Percentiles rank a stretch among this genome's conserved stretches.
Evolutionary conservation across 768 basidiomycete genomes (phyloP).

Genomic region (Rhodosporidiobolus sp.): DNA sequence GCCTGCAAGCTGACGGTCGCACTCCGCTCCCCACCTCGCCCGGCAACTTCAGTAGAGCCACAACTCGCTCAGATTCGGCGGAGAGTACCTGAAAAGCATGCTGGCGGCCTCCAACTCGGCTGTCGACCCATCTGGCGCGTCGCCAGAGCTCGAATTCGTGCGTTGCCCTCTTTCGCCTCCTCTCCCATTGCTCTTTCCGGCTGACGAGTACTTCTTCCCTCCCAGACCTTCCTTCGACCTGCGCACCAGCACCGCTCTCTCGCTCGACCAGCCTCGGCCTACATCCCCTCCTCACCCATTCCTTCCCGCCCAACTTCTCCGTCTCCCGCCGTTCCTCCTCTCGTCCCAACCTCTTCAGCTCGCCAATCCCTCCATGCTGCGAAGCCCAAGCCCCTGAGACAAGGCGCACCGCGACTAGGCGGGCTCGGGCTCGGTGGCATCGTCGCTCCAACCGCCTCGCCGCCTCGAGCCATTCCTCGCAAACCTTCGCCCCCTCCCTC

Average conservation of each 20-base stretch:
- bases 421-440: constrained; percentile 29
- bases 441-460: background rate
- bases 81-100: too few relatives aligned
- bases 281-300: background rate
- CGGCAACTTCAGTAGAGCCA: too few relatives aligned
- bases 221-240: constrained; percentile 18
- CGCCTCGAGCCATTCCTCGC: background rate
- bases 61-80: too few relatives aligned
- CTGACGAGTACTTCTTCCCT: background rate
- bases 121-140: background rate
- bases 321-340: background rate
- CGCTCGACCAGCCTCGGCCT: constrained; percentile 14
- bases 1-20: too few relatives aligned
- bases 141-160: constrained; percentile 20
- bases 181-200: fast-evolving
- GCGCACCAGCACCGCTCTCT: constrained; percentile 3
- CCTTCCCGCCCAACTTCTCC: constrained; percentile 17
- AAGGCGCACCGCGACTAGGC: constrained; percentile 24
- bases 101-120: background rate
- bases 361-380: background rate
- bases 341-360: background rate
- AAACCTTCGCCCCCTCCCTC: background rate
- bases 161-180: background rate
- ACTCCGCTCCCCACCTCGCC: too few relatives aligned
- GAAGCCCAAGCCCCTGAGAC: constrained; percentile 9